Evolutionary conservation across 495 filamentous ascomycete species (phyloP), one percentile per base, ranked within the genome.

Genomic region (Umbilicaria muhlenbergii): DNA sequence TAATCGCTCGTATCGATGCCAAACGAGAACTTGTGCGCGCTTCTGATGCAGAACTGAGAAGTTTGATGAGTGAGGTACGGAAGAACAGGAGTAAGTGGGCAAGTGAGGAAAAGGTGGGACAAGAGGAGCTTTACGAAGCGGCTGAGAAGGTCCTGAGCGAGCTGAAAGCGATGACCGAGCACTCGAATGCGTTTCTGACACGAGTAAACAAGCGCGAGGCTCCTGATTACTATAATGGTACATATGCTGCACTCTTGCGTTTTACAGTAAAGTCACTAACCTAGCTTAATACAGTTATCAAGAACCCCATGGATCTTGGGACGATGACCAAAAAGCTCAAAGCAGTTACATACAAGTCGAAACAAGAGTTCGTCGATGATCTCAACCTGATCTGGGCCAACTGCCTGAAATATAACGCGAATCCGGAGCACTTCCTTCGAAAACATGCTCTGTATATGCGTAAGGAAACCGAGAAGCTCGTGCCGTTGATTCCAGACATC

Each of bases 41-140:
- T 11, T 92, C 86, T 3, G 92, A 99, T 60, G 80, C 85, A 10
- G 89, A 99, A 52, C 71, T 99, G 35, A 75, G 92, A 41, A 82
- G 74, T 38, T 64, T 99, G 45, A 89, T 99, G 74, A 92, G 86
- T 52, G 92, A 99, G 56, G 91, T 96, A 10, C 77, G 91, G 42
- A 96, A 96, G 56, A 94, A 94, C 54, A 69, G 91, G 50, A 94
- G 89, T 59, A 99, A 99, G 61, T 99, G 91, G 91, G 91, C 91
- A 15, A 95, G 78, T 59, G 91, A 95, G 59, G 91, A 99, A 43
- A 88, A 89, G 50, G 78, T 99, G 41, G 85, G 86, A 44, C 91
- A 99, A 62, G 91, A 96, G 54, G 91, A 99, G 63, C 74, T 99
- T 3, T 99, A 99, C 55, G 91, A 99, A 63, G 81, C 91, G 10